These are phyloP conservation scores for Tylopilus sp. DNA, from an alignment of 768 basidiomycete genomes.

Conservation along the genomic window DNA sequence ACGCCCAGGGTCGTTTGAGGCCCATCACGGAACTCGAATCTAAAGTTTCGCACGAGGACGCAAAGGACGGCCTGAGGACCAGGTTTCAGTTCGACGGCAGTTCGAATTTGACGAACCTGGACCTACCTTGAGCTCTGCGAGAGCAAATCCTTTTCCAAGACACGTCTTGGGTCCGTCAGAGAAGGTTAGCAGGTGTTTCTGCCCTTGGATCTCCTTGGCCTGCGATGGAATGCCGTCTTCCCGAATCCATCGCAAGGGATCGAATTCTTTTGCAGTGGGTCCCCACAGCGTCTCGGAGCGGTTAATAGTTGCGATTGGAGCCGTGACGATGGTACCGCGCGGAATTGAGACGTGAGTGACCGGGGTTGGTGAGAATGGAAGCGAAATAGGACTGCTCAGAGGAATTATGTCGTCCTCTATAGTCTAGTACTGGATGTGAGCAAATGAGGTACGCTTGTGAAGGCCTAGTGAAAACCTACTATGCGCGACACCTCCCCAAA, in stretches of 20 bases:
- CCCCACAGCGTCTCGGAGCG: constrained; percentile 58
- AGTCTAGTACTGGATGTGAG: too few relatives aligned
- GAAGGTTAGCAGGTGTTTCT: constrained; percentile 29
- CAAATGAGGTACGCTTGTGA: too few relatives aligned
- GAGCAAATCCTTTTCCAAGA: constrained; percentile 27
- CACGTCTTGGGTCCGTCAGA: constrained; percentile 29
- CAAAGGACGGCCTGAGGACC: constrained; percentile 7
- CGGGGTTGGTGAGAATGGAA: constrained; percentile 32
- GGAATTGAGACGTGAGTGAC: constrained; percentile 41
- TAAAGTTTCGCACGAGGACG: constrained; percentile 38
- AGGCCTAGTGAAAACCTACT: neutral
- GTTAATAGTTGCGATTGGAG: constrained; percentile 48
- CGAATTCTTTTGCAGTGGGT: constrained; percentile 51
- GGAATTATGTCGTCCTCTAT: constrained; percentile 56
- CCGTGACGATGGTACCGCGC: constrained; percentile 43
- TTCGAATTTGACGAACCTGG: too few relatives aligned
- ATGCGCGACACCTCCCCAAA: constrained; percentile 22
- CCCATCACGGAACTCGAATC: constrained; percentile 32
- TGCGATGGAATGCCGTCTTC: constrained; percentile 23
- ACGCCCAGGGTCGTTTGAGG: constrained; percentile 31
- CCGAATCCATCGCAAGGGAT: constrained; percentile 60
- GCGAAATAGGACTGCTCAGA: constrained; percentile 43
- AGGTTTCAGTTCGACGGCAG: neutral
- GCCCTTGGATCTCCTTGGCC: constrained; percentile 34
- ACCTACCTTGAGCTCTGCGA: constrained; percentile 12